A percentile compares a stretch with the other conserved stretches of the same genome.
Evolutionary conservation across 352 stramenopile genomes (phyloP).

Genomic region (Pythium monospermum): DNA sequence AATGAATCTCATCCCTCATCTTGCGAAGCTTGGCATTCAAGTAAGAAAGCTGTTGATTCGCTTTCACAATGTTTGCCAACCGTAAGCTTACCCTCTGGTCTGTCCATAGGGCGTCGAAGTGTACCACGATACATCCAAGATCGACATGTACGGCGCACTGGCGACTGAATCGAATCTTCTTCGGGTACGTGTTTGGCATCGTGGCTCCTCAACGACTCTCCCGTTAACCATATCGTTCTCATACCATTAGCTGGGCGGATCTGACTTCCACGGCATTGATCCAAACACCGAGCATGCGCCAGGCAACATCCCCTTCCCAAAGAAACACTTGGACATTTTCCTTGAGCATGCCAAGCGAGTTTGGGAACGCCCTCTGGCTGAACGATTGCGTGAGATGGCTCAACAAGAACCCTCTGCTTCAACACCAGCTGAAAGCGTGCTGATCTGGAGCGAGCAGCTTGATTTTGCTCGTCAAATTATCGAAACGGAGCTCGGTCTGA

Average conservation of each 20-base stretch:
- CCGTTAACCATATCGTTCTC: no score
- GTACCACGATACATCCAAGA: slow-evolving; percentile 75
- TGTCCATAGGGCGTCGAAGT: slow-evolving; percentile 64
- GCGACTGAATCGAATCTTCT: slow-evolving; percentile 70
- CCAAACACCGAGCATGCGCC: slow-evolving; percentile 57
- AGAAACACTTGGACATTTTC: slow-evolving; percentile 64
- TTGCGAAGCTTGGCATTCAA: slow-evolving; percentile 73
- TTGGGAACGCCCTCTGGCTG: slow-evolving; percentile 58
- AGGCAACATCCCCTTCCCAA: slow-evolving; percentile 72
- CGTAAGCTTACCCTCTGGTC: neutral
- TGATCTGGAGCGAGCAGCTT: slow-evolving; percentile 28
- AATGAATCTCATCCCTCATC: slow-evolving; percentile 55
- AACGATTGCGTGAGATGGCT: slow-evolving; percentile 24
- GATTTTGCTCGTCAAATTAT: slow-evolving; percentile 16
- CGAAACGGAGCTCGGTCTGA: slow-evolving; percentile 10
- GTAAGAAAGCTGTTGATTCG: slow-evolving; percentile 18
- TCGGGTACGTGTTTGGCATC: slow-evolving; percentile 34
- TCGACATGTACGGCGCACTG: slow-evolving; percentile 73
- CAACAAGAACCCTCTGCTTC: neutral
- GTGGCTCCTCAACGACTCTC: no score
- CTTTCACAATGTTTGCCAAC: neutral
- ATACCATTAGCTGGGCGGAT: slow-evolving; percentile 52
- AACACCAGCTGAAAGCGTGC: slow-evolving; percentile 6
- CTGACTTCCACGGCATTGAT: slow-evolving; percentile 84
- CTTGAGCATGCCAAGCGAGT: slow-evolving; percentile 59